These are phyloP conservation scores for Metschnikowia matae DNA, from an alignment of 805 yeast species.

Conservation along the genomic window DNA sequence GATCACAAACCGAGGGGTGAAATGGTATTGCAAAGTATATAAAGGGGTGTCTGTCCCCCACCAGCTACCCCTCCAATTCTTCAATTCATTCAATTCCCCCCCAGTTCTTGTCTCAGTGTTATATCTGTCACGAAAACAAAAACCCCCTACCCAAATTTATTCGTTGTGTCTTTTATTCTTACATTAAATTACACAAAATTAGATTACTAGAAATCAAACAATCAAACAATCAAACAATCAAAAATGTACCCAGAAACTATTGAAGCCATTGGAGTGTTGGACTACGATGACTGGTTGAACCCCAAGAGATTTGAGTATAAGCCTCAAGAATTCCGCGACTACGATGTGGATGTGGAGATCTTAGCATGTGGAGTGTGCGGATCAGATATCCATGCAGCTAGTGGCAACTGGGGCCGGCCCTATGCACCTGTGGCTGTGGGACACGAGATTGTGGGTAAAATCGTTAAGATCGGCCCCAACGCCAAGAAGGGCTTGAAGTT, in stretches of 20 bases:
- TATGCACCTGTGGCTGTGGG: slow-evolving; percentile 23
- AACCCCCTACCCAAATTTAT: too few species aligned
- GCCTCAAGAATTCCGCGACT: slow-evolving; percentile 18
- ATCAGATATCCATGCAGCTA: slow-evolving; percentile 50
- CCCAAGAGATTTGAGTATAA: slow-evolving; percentile 16
- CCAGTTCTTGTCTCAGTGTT: too few species aligned
- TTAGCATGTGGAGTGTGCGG: slow-evolving; percentile 45
- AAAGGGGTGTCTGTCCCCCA: not conserved
- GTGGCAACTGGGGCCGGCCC: slow-evolving; percentile 48
- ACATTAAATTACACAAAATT: too few species aligned
- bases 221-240: too few species aligned
- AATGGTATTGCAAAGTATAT: not conserved
- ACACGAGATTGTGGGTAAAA: slow-evolving; percentile 24
- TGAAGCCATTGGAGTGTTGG: slow-evolving; percentile 17
- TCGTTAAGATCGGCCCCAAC: slow-evolving; percentile 17
- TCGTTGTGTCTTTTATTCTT: too few species aligned
- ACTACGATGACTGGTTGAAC: slow-evolving; percentile 19
- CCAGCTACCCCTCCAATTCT: too few species aligned
- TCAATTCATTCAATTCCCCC: too few species aligned
- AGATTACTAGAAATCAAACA: too few species aligned
- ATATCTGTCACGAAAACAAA: too few species aligned
- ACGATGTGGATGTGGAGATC: slow-evolving; percentile 17
- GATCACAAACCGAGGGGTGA: not conserved
- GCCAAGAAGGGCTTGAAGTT: slow-evolving; percentile 36
- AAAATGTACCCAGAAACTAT: slow-evolving; percentile 17